Base-by-base conservation (phyloP, 768 basidiomycete species). In the Serendipita sp. region DNA sequence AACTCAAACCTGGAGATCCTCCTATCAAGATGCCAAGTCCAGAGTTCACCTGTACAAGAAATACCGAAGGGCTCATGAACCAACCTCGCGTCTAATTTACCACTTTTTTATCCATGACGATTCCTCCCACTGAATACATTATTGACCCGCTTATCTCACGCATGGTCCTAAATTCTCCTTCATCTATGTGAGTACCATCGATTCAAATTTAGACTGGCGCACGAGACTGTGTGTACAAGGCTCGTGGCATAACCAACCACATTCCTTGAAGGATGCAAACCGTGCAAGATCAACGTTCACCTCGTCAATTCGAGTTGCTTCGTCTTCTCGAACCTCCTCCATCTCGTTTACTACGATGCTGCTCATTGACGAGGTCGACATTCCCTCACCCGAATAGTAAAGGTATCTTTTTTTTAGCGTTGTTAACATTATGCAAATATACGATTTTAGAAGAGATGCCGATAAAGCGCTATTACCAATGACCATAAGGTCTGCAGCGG, bases 1-100 rank as follows among this genome's bases (percentile, higher is more conserved):
- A 89, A 47, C 69, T 89, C 18, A 18, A 53, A 28, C 64, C 64
- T 11, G 51, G 53, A 15, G 53, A 13, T 16, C 53, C 53, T 32
- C 24, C 24, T 24, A 28, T 54, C 53, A 54, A 54, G 53, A 54
- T 54, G 53, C 53, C 53, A 13, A 32, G 53, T 54, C 53, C 53
- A 11, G 53, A 54, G 53, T 54, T 54, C 32, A 54, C 53, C 16
- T 15, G 15, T 13, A 54, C 53, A 11, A 15, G 53, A 28, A 54
- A 54, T 30, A 54, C 53, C 1, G 53, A 54, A 28, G 53, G 53
- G 13, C 16, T 54, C 53, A 15, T n/a, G 53, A 54, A 54, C 30
- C 53, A 54, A 28, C 53, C 53, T 11, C 53, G 53, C 13, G 10
- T 11, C 13, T 54, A 54, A 32, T 46, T 18, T 15, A 11, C 32